A percentile compares a stretch with the other conserved stretches of the same genome.
phyloP scores from a whole-genome alignment of 2,329 filamentous ascomycete genomes.

The Canariomyces notabilis region DNA sequence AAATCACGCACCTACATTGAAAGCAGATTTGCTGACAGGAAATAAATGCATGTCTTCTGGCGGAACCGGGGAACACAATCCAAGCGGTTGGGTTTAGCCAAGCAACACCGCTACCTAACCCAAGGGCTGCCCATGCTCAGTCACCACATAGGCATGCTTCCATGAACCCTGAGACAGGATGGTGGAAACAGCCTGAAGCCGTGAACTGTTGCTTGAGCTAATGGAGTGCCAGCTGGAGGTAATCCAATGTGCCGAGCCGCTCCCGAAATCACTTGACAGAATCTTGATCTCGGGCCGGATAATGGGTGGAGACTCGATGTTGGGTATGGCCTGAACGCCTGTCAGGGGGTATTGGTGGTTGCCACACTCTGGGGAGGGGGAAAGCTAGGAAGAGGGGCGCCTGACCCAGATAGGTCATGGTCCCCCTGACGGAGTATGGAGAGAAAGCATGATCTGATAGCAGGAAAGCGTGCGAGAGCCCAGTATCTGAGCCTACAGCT shows the following conservation, averaged over 20 bases:
- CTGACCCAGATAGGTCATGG: no score
- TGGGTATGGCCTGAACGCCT: no score
- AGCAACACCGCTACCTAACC: constrained; percentile 5
- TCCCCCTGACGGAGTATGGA: background rate
- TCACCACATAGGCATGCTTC: no score
- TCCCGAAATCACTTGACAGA: background rate
- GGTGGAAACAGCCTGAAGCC: no score
- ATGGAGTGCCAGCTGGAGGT: background rate
- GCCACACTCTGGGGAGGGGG: no score
- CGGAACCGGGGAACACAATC: constrained; percentile 8
- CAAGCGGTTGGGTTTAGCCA: constrained; percentile 18
- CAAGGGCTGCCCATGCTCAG: no score
- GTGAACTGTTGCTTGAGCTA: no score
- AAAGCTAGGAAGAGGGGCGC: no score
- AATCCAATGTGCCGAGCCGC: background rate
- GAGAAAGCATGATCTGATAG: background rate
- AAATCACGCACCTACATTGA: constrained; percentile 28
- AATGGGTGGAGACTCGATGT: background rate
- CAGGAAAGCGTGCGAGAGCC: background rate
- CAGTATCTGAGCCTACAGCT: background rate
- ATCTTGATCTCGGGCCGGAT: background rate
- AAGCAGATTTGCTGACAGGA: constrained; percentile 3
- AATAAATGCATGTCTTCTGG: background rate
- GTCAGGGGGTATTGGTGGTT: no score
- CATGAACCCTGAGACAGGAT: no score